A percentile compares a stretch with the other conserved stretches of the same genome.
phyloP scores from a whole-genome alignment of 352 stramenopile genomes.

The Pythium plurisporium region DNA sequence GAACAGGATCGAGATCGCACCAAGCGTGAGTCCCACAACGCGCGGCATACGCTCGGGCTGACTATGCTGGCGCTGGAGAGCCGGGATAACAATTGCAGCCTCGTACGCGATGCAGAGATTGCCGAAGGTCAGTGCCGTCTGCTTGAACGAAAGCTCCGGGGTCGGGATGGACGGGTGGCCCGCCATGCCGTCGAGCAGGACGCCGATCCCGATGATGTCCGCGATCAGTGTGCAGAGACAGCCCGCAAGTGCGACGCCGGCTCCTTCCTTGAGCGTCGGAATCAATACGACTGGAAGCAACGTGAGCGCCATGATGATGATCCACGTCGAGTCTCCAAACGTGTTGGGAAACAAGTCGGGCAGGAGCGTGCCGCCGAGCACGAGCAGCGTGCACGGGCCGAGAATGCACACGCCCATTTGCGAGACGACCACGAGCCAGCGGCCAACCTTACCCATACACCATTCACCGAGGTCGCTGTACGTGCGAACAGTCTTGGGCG shows the following conservation, averaged over 20 bases:
- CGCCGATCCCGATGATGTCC: conserved; percentile 41
- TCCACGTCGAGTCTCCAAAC: conserved; percentile 50
- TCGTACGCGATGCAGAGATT: conserved; percentile 64
- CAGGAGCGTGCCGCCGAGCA: conserved; percentile 49
- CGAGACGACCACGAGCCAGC: conserved; percentile 42
- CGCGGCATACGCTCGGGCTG: conserved; percentile 58
- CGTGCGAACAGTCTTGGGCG: conserved; percentile 44
- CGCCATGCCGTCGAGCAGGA: conserved; percentile 54
- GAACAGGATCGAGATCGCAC: conserved; percentile 50
- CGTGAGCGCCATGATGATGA: conserved; percentile 54
- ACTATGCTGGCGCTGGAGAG: conserved; percentile 55
- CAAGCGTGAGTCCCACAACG: conserved; percentile 48
- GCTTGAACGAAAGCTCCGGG: conserved; percentile 43
- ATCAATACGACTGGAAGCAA: conserved; percentile 50
- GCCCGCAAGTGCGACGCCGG: conserved; percentile 44
- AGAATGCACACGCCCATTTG: conserved; percentile 56
- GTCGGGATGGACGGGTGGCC: conserved; percentile 40
- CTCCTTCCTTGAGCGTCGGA: conserved; percentile 63
- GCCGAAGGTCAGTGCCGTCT: conserved; percentile 50
- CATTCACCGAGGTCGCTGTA: conserved; percentile 62
- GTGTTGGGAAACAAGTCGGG: conserved; percentile 43
- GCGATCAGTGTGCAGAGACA: conserved; percentile 57
- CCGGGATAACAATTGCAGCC: conserved; percentile 60
- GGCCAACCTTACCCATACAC: conserved; percentile 40
- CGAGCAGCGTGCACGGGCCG: conserved; percentile 51